Percentiles rank a stretch among this genome's conserved stretches.
Conservation (phyloP, 1,284 basidiomycete species). For the Anthracocystis panici-leucophaei region DNA sequence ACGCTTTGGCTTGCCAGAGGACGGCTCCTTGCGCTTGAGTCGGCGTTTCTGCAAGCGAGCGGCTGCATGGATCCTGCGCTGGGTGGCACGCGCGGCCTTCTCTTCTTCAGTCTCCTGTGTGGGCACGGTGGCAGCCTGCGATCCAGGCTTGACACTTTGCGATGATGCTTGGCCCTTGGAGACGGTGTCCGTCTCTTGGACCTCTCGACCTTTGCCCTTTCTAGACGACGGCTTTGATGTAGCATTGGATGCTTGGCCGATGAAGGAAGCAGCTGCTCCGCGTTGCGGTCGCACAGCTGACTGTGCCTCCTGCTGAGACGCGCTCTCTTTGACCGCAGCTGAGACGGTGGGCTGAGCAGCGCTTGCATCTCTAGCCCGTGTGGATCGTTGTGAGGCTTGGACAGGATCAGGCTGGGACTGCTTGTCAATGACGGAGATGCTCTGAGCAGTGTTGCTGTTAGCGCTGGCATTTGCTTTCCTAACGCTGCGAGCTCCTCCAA, state of each 20-base stretch:
- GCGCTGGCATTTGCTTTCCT: background rate
- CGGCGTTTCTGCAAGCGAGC: slow-evolving; percentile 37
- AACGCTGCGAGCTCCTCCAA: slow-evolving; percentile 16
- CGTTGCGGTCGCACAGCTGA: background rate
- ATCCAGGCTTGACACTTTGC: slow-evolving; percentile 16
- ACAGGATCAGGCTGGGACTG: slow-evolving; percentile 40
- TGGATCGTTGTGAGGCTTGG: slow-evolving; percentile 14
- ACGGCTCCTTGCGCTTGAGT: slow-evolving; percentile 49
- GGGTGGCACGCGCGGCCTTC: slow-evolving; percentile 18
- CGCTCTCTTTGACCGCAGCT: slow-evolving; percentile 27
- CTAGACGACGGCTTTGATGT: background rate
- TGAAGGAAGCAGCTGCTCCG: background rate
- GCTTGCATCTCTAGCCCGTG: slow-evolving; percentile 7
- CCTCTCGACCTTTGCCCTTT: slow-evolving; percentile 30
- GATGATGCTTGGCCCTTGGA: background rate
- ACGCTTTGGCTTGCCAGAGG: slow-evolving; percentile 37
- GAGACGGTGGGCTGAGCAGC: background rate
- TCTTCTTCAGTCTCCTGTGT: slow-evolving; percentile 12
- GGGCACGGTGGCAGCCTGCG: background rate
- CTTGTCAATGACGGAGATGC: slow-evolving; percentile 16
- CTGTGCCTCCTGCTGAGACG: slow-evolving; percentile 24
- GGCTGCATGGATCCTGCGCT: slow-evolving; percentile 22
- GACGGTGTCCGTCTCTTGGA: background rate
- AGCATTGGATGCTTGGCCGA: background rate
- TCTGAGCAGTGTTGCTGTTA: background rate